Conservation (phyloP, 2,329 filamentous ascomycete species). For the Stemphylium lycopersici region DNA sequence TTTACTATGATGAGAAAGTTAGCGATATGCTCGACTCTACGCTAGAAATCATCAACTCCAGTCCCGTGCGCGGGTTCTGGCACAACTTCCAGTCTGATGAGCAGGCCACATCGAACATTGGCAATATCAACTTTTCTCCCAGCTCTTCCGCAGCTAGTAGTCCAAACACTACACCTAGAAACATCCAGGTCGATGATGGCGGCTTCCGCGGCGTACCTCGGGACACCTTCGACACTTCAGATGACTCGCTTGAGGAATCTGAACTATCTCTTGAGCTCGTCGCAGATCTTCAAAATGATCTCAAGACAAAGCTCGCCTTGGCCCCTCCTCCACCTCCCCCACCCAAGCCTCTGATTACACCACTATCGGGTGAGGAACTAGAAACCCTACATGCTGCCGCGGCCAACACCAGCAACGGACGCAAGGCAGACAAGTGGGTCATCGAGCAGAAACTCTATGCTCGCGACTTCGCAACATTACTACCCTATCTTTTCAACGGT, state of each 20-base stretch:
- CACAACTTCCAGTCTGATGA: conserved; percentile 13
- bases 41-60: conserved; percentile 23
- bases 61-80: conserved; percentile 11
- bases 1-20: conserved; percentile 28
- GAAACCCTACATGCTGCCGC: conserved; percentile 20
- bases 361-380: conserved; percentile 24
- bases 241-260: conserved; percentile 28
- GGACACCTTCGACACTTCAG: conserved; percentile 17
- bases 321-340: conserved; percentile 14
- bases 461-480: conserved; percentile 69
- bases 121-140: background rate
- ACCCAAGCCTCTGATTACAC: conserved; percentile 28
- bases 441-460: conserved; percentile 51
- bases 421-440: conserved; percentile 16
- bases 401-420: conserved; percentile 21
- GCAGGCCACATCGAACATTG: background rate
- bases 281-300: conserved; percentile 22
- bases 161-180: background rate
- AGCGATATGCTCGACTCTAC: conserved; percentile 33
- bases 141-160: background rate
- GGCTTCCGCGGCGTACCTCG: conserved; percentile 21
- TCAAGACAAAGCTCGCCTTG: conserved; percentile 21
- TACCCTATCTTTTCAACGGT: conserved; percentile 42
- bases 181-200: conserved; percentile 1
- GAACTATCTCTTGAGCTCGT: conserved; percentile 29